A percentile compares a stretch with the other conserved stretches of the same genome.
These are phyloP conservation scores for Ogataea hybrid DNA, from an alignment of 1,139 yeast genomes.

Conservation along the genomic window DNA sequence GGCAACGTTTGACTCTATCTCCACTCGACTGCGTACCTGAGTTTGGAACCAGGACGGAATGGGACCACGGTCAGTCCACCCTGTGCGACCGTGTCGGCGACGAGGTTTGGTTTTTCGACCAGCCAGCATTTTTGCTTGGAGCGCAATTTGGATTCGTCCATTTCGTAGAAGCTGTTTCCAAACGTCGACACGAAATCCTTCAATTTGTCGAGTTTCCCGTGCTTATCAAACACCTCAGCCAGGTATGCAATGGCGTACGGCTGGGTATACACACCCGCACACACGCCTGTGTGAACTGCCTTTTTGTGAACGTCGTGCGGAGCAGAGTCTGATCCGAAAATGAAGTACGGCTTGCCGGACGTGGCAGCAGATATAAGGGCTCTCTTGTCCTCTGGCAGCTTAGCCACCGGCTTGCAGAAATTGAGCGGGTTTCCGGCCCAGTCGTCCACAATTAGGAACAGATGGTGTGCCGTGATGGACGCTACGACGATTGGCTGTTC, in stretches of 20 bases:
- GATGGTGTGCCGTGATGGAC: slow-evolving; percentile 93
- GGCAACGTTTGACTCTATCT: slow-evolving; percentile 36
- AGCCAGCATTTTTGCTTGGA: slow-evolving; percentile 50
- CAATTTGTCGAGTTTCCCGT: slow-evolving; percentile 60
- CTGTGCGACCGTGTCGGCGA: slow-evolving; percentile 57
- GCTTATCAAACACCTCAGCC: slow-evolving; percentile 79
- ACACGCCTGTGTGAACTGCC: slow-evolving; percentile 75
- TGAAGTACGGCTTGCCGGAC: slow-evolving; percentile 88
- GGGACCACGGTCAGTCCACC: slow-evolving; percentile 69
- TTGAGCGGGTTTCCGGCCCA: slow-evolving; percentile 98
- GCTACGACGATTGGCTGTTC: slow-evolving; percentile 70
- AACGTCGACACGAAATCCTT: slow-evolving; percentile 71
- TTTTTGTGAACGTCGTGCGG: slow-evolving; percentile 88
- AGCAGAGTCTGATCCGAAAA: slow-evolving; percentile 97
- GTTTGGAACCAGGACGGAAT: slow-evolving; percentile 78
- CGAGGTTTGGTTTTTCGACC: slow-evolving; percentile 46
- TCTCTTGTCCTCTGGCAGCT: slow-evolving; percentile 77
- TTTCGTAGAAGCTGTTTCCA: slow-evolving; percentile 69
- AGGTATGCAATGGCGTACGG: slow-evolving; percentile 77
- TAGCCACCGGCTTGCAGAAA: slow-evolving; percentile 97
- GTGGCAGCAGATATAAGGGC: slow-evolving; percentile 87
- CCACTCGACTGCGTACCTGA: slow-evolving; percentile 83
- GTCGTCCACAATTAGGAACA: slow-evolving; percentile 80
- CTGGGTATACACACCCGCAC: slow-evolving; percentile 97
- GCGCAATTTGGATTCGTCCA: slow-evolving; percentile 42